Percentiles rank a stretch among this genome's conserved stretches.
Conservation (phyloP, 768 basidiomycete species). For the Sporobolomyces pararoseus region DNA sequence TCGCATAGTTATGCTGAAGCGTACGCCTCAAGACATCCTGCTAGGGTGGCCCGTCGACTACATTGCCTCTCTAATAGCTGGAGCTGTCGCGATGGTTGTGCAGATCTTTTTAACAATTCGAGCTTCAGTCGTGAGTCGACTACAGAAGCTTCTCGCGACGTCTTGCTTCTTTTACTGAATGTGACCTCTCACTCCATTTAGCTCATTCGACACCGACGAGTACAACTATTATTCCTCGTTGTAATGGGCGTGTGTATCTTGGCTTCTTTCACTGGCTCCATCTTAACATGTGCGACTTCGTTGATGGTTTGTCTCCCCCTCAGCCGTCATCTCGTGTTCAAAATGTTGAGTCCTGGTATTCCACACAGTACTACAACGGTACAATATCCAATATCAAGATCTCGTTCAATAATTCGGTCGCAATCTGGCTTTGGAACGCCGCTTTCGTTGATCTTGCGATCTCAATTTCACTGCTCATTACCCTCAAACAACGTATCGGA, state of each 20-base stretch:
- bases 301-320: slow-evolving; percentile 11
- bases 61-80: not conserved
- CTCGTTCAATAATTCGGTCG: slow-evolving; percentile 3
- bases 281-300: not conserved
- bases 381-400: not conserved
- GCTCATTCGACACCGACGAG: not conserved
- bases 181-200: too few relatives aligned
- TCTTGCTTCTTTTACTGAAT: not conserved
- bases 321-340: too few relatives aligned
- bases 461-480: not conserved
- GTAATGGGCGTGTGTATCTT: not conserved
- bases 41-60: slow-evolving; percentile 1
- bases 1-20: not conserved
- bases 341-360: too few relatives aligned
- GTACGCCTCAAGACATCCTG: not conserved
- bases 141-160: not conserved
- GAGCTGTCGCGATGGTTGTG: not conserved
- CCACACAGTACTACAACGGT: slow-evolving; percentile 9
- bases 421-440: slow-evolving; percentile 7
- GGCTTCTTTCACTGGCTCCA: slow-evolving; percentile 4
- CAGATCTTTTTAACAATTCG: slow-evolving; percentile 3
- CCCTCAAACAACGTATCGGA: not conserved
- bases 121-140: slow-evolving; percentile 9
- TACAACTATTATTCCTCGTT: not conserved
- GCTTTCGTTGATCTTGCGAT: slow-evolving; percentile 21